phyloP scores from a whole-genome alignment of 2,329 filamentous ascomycete genomes.

The Trichoderma sp. region DNA sequence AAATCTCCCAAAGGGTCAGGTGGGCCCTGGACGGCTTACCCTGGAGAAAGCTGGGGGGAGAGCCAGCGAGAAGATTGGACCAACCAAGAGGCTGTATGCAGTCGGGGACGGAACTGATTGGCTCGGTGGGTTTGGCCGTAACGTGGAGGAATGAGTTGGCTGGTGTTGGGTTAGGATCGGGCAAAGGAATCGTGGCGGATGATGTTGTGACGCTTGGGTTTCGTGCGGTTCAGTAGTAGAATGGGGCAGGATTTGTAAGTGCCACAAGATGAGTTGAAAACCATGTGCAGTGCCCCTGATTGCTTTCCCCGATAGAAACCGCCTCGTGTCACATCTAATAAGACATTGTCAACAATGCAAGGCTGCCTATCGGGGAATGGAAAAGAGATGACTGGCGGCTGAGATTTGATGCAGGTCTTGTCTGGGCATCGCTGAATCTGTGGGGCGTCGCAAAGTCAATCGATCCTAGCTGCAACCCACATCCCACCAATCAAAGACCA shows the following conservation, averaged over 20 bases:
- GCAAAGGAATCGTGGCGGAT: not conserved
- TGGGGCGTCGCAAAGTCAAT: constrained; percentile 5
- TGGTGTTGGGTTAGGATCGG: not conserved
- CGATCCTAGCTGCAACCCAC: not conserved
- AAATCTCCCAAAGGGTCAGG: constrained; percentile 11
- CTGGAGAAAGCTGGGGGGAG: not conserved
- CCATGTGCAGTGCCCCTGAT: not conserved
- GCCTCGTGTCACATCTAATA: not conserved
- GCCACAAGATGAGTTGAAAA: not conserved
- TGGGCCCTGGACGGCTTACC: constrained; percentile 8
- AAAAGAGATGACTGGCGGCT: not conserved
- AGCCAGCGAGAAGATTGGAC: not conserved
- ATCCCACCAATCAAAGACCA: constrained; percentile 4
- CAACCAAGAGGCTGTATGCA: not conserved
- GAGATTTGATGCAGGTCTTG: not conserved
- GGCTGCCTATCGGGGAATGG: not conserved
- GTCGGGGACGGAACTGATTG: not conserved
- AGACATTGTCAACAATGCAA: too few species aligned
- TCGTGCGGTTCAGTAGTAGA: not conserved
- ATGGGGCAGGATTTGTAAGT: not conserved
- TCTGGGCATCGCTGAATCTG: not conserved
- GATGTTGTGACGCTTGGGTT: not conserved
- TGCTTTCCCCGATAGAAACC: not conserved
- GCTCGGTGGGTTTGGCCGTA: not conserved
- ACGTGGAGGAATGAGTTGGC: not conserved